A percentile compares a stretch with the other conserved stretches of the same genome.
These are phyloP conservation scores for Pyrenophora tritici-repentis DNA, from an alignment of 2,329 filamentous ascomycete species.

Conservation along the genomic window DNA sequence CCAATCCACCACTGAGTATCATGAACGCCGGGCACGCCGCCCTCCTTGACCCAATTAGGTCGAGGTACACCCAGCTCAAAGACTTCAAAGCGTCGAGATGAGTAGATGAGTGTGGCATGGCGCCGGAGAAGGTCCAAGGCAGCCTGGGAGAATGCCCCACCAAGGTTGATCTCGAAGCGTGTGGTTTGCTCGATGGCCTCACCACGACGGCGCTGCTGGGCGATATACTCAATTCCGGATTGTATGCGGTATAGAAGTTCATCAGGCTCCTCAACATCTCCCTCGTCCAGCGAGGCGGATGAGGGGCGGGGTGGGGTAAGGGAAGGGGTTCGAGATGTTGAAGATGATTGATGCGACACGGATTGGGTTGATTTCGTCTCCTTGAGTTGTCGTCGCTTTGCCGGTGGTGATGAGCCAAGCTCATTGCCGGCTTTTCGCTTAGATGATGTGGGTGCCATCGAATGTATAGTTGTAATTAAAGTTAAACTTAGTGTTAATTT, in stretches of 20 bases:
- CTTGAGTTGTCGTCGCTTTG: neutral
- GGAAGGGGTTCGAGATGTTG: neutral
- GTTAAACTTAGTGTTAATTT: too few species aligned
- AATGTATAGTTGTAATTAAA: too few species aligned
- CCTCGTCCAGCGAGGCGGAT: neutral
- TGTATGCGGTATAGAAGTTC: conserved; percentile 7
- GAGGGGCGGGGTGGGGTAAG: neutral
- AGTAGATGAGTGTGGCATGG: conserved; percentile 1
- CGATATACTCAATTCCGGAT: conserved; percentile 4
- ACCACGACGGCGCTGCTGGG: neutral
- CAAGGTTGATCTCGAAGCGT: conserved; percentile 7
- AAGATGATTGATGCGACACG: neutral
- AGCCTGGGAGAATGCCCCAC: neutral
- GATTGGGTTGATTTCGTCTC: neutral
- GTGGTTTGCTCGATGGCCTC: conserved; percentile 9
- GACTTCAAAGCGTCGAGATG: neutral
- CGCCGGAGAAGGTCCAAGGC: conserved; percentile 1
- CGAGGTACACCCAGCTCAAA: conserved; percentile 11
- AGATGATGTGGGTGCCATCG: neutral
- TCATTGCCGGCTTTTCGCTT: neutral
- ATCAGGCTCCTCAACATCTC: neutral
- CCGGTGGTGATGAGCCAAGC: neutral
- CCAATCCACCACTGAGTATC: conserved; percentile 22
- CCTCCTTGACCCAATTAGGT: conserved; percentile 7
- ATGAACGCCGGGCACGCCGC: neutral